Percentiles rank a stretch among this genome's conserved stretches.
phyloP scores from a whole-genome alignment of 1,284 basidiomycete genomes.

The Puccinia coronata region DNA sequence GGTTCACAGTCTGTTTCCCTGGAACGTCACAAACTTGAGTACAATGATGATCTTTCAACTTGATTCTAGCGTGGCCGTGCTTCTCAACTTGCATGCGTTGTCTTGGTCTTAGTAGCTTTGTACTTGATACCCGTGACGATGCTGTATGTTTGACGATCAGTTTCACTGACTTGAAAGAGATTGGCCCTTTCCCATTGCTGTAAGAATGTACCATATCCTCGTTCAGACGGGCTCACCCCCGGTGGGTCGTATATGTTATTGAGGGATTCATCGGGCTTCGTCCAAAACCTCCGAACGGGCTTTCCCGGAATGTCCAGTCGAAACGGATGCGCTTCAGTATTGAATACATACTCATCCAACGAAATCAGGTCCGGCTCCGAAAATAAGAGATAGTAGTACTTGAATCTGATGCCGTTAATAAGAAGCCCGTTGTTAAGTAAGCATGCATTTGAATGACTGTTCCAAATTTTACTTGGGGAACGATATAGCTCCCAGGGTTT shows the following conservation, averaged over 20 bases:
- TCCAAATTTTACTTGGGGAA: not conserved
- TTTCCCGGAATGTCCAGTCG: not conserved
- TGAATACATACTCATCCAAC: constrained; percentile 66
- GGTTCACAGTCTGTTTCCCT: too few relatives aligned
- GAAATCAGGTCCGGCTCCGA: constrained; percentile 63
- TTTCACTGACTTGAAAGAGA: not conserved
- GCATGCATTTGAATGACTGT: not conserved
- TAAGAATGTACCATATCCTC: constrained; percentile 37
- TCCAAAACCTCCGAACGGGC: constrained; percentile 7
- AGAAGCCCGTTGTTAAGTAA: not conserved
- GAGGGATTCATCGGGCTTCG: not conserved
- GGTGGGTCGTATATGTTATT: constrained; percentile 33
- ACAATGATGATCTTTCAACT: too few relatives aligned
- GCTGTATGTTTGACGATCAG: not conserved
- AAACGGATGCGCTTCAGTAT: constrained; percentile 58
- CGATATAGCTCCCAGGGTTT: not conserved
- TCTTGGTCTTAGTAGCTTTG: too few relatives aligned
- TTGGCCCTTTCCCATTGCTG: constrained; percentile 37
- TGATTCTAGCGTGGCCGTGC: too few relatives aligned
- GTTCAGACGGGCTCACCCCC: not conserved
- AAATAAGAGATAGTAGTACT: constrained; percentile 60
- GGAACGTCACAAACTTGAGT: too few relatives aligned
- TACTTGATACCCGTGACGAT: not conserved
- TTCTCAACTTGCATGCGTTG: too few relatives aligned
- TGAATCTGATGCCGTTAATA: constrained; percentile 11